Evolutionary conservation across 371 early-diverging fungal genomes (phyloP).

Genomic region (Mucor indicus): DNA sequence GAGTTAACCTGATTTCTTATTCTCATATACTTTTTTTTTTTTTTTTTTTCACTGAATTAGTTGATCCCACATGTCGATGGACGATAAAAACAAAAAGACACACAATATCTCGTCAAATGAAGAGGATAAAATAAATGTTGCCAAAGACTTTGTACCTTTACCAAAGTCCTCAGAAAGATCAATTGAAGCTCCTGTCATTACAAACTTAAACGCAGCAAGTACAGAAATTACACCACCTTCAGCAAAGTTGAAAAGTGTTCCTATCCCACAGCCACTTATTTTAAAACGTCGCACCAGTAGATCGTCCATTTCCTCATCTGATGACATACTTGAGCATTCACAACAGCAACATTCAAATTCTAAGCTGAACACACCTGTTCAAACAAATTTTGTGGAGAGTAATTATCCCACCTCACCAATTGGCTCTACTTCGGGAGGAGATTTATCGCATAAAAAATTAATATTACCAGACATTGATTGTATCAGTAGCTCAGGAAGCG

Average conservation of each 20-base stretch:
- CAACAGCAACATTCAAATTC: not conserved
- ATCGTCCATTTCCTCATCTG: constrained; percentile 29
- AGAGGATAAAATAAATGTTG: not conserved
- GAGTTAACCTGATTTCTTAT: no score
- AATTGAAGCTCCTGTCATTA: constrained; percentile 14
- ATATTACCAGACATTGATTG: constrained; percentile 19
- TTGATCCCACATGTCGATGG: not conserved
- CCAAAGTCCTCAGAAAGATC: constrained; percentile 10
- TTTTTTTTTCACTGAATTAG: not conserved
- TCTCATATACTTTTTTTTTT: not conserved
- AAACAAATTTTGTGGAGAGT: not conserved
- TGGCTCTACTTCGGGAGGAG: constrained; percentile 9
- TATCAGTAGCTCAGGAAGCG: constrained; percentile 25
- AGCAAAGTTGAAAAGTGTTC: constrained; percentile 31
- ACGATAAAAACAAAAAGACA: not conserved
- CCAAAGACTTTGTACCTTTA: not conserved
- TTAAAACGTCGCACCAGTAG: constrained; percentile 35
- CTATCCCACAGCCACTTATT: constrained; percentile 41
- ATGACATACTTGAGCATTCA: constrained; percentile 8
- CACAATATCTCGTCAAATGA: not conserved
- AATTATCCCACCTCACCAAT: constrained; percentile 18
- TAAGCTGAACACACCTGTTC: constrained; percentile 5
- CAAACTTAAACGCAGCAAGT: constrained; percentile 18
- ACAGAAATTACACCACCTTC: constrained; percentile 15
- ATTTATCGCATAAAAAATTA: constrained; percentile 15